A percentile compares a stretch with the other conserved stretches of the same genome.
Evolutionary conservation across 257 asterid species (phyloP).

Genomic region (Capsicum pubescens): DNA sequence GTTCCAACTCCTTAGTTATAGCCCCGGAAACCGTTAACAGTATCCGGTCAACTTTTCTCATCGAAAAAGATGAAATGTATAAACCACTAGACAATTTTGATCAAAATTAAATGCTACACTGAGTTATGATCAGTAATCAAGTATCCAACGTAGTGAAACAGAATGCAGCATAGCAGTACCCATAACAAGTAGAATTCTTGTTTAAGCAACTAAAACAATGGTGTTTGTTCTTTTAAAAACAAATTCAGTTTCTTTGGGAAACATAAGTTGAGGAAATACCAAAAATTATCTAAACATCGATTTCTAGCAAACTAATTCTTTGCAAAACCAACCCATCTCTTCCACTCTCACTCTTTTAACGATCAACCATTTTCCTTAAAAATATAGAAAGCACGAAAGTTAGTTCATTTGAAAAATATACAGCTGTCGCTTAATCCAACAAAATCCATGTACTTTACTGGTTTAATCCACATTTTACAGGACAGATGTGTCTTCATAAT

Average conservation of each 20-base stretch:
- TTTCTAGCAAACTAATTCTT: slow-evolving; percentile 8
- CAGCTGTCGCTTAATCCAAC: not conserved
- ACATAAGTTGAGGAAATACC: not conserved
- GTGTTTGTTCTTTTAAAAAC: not conserved
- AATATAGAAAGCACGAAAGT: not conserved
- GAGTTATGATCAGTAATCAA: not conserved
- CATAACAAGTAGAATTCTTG: slow-evolving; percentile 19
- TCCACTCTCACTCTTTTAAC: slow-evolving; percentile 1
- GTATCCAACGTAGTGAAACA: not conserved
- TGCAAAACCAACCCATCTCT: slow-evolving; percentile 2
- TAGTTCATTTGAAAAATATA: slow-evolving; percentile 1
- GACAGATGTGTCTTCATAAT: not conserved
- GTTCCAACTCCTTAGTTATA: not conserved
- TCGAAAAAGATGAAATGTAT: slow-evolving; percentile 6
- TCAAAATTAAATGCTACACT: not conserved
- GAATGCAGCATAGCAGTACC: slow-evolving; percentile 7
- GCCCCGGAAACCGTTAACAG: slow-evolving; percentile 13
- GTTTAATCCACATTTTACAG: not conserved
- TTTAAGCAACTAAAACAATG: not conserved
- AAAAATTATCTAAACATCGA: not conserved
- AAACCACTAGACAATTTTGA: slow-evolving; percentile 5
- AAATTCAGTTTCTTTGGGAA: slow-evolving; percentile 13
- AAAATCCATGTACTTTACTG: not conserved
- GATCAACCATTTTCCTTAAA: not conserved
- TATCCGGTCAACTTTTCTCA: slow-evolving; percentile 13